These are phyloP conservation scores for Leccinellum luteum DNA, from an alignment of 768 basidiomycete species.

Conservation along the genomic window DNA sequence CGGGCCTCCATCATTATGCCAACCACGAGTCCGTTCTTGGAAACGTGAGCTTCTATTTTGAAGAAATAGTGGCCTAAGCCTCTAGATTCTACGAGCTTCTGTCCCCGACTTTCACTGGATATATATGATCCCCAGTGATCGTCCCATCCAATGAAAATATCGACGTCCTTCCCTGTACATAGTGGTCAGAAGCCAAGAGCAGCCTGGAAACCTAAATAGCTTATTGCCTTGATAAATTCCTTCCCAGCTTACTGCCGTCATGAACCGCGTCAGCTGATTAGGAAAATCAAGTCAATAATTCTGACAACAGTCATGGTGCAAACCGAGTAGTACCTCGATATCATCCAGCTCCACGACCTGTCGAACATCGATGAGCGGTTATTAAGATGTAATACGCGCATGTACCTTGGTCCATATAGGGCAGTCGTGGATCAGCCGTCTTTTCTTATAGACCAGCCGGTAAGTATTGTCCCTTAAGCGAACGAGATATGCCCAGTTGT, in stretches of 20 bases:
- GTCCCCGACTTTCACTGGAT: constrained; percentile 27
- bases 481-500: constrained; percentile 35
- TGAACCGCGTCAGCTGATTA: constrained; percentile 27
- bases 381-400: not conserved
- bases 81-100: constrained; percentile 29
- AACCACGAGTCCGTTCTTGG: constrained; percentile 28
- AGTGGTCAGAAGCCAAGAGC: not conserved
- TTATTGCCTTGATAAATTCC: constrained; percentile 27
- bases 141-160: constrained; percentile 28
- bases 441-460: constrained; percentile 28
- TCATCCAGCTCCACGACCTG: constrained; percentile 32
- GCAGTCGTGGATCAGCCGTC: constrained; percentile 16
- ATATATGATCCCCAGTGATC: constrained; percentile 24
- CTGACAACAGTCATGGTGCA: too few species aligned
- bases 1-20: constrained; percentile 31
- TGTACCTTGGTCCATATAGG: constrained; percentile 32
- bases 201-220: not conserved
- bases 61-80: constrained; percentile 30
- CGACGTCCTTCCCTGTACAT: constrained; percentile 25
- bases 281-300: not conserved
- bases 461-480: constrained; percentile 28
- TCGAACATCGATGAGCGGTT: constrained; percentile 3
- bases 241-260: constrained; percentile 23
- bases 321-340: constrained; percentile 24
- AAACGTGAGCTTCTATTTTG: constrained; percentile 28